Percentiles rank a stretch among this genome's conserved stretches.
Conservation (phyloP, 108 stramenopile species). For the Cyclostephanos invisitatus region DNA sequence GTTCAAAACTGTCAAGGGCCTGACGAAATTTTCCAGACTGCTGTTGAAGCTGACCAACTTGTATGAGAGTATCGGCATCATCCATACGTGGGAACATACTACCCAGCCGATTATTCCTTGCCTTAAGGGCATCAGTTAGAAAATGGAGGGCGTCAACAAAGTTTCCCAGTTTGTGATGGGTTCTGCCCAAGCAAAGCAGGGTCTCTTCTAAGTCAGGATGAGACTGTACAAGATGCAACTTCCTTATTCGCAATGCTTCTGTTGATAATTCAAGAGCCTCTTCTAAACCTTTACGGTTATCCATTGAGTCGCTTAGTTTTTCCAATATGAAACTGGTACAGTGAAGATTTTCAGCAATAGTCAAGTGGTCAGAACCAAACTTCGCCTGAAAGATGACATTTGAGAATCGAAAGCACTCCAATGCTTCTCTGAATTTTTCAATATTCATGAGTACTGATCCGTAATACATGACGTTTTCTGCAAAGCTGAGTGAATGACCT, state of each 20-base stretch:
- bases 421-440: slow-evolving; percentile 31
- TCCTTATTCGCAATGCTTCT: slow-evolving; percentile 52
- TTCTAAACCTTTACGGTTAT: slow-evolving; percentile 7
- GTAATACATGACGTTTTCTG: slow-evolving; percentile 33
- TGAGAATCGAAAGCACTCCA: slow-evolving; percentile 45
- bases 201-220: slow-evolving; percentile 52
- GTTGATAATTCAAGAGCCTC: slow-evolving; percentile 45
- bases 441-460: slow-evolving; percentile 35
- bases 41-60: slow-evolving; percentile 52
- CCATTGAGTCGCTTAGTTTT: slow-evolving; percentile 15
- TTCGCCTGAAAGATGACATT: slow-evolving; percentile 38
- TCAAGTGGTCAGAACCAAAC: slow-evolving; percentile 46
- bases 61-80: slow-evolving; percentile 48
- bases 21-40: slow-evolving; percentile 26
- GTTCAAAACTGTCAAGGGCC: slow-evolving; percentile 39
- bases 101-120: slow-evolving; percentile 29
- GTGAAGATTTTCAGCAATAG: slow-evolving; percentile 43
- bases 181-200: slow-evolving; percentile 37
- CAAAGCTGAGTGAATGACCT: slow-evolving; percentile 25
- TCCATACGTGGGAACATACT: slow-evolving; percentile 20
- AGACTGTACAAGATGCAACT: slow-evolving; percentile 43
- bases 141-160: slow-evolving; percentile 38
- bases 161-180: slow-evolving; percentile 41
- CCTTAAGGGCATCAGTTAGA: slow-evolving; percentile 38
- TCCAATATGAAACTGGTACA: slow-evolving; percentile 32